These are phyloP conservation scores for Phyllosticta ampelicida DNA, from an alignment of 2,329 filamentous ascomycete genomes.

Conservation along the genomic window DNA sequence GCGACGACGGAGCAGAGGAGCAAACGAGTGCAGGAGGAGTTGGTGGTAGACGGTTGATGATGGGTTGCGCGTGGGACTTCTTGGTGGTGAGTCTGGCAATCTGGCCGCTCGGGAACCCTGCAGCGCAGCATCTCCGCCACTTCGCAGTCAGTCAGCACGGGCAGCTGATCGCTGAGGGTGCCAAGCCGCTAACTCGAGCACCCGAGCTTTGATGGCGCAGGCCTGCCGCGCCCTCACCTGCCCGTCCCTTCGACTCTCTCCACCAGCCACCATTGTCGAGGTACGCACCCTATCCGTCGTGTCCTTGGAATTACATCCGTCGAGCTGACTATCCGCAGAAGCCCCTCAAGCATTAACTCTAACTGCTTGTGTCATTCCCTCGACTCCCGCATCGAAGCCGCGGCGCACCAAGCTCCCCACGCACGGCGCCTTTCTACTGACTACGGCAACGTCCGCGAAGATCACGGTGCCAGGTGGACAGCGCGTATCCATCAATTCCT, in stretches of 20 bases:
- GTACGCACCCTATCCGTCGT: too few species aligned
- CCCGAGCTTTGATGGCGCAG: background rate
- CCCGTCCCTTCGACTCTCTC: slow-evolving; percentile 7
- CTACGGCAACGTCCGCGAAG: background rate
- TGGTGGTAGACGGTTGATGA: background rate
- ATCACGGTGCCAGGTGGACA: background rate
- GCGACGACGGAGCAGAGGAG: slow-evolving; percentile 14
- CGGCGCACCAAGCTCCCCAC: background rate
- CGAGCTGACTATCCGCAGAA: background rate
- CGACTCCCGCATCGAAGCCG: background rate
- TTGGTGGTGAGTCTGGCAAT: slow-evolving; percentile 2
- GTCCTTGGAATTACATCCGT: background rate
- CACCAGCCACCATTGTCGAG: slow-evolving; percentile 3
- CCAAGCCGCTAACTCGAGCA: slow-evolving; percentile 8
- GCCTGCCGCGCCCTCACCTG: slow-evolving; percentile 5
- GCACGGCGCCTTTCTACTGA: background rate
- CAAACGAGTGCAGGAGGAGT: background rate
- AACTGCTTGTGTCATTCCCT: background rate
- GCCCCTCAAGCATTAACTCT: background rate
- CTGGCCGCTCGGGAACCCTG: slow-evolving; percentile 1
- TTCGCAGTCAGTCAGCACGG: too few species aligned
- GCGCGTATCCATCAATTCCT: background rate
- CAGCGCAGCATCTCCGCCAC: too few species aligned
- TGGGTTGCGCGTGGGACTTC: slow-evolving; percentile 1
- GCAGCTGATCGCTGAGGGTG: background rate